Conservation (phyloP, 176 grass and related monocot species). For the Triticum turgidum region DNA sequence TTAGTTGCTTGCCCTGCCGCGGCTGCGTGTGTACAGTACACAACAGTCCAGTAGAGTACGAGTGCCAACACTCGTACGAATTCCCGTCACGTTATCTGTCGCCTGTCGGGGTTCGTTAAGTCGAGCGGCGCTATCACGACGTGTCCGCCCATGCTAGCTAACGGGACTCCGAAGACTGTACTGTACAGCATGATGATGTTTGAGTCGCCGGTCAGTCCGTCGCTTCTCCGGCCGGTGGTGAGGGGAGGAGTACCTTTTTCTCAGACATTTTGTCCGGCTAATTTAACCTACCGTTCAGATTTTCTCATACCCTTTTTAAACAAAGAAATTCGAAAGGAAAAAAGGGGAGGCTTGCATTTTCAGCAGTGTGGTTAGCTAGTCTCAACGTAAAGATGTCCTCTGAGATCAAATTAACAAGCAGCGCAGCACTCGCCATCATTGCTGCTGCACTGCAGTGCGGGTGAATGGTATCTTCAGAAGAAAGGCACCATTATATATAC, state of each 20-base stretch:
- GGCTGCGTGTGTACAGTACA: neutral
- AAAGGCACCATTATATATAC: slow-evolving; percentile 27
- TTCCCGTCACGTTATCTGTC: neutral
- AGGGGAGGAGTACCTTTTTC: no score
- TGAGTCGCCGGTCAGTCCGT: neutral
- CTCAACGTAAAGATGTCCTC: slow-evolving; percentile 10
- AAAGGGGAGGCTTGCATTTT: no score
- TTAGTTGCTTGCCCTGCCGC: neutral
- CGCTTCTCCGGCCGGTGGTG: neutral
- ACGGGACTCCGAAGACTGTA: neutral
- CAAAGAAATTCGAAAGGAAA: no score
- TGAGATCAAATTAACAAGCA: neutral
- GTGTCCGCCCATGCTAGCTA: neutral
- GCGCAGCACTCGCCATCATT: neutral
- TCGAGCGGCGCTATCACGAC: neutral
- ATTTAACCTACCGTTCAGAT: no score
- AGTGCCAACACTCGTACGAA: neutral
- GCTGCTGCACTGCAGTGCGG: neutral
- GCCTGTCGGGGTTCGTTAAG: neutral
- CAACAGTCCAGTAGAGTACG: neutral
- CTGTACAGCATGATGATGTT: neutral
- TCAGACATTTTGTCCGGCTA: no score
- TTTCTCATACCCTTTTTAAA: no score
- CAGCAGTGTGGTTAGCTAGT: neutral
- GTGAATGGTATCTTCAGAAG: neutral